Evolutionary conservation across 345 rosid species (phyloP).

Genomic region (Populus nigra): DNA sequence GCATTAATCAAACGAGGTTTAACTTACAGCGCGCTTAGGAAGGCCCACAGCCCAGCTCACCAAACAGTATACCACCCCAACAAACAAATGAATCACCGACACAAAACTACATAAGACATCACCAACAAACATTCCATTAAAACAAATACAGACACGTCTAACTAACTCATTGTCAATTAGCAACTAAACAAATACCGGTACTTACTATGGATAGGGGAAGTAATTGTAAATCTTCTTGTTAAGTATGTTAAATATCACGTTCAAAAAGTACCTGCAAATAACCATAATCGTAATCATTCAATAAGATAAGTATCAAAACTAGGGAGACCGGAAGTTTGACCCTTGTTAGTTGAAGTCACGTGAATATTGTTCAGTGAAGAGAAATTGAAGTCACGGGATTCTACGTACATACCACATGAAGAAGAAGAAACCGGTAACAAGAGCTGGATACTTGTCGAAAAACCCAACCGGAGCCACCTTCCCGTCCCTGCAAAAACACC

Average conservation of each 20-base stretch:
- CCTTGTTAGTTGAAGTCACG: not conserved
- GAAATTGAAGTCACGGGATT: not conserved
- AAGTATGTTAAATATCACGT: conserved; percentile 91
- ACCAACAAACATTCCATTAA: not conserved
- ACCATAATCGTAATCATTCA: too few relatives aligned
- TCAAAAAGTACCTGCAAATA: conserved; percentile 70
- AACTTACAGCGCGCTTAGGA: conserved; percentile 93
- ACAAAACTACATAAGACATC: conserved; percentile 57
- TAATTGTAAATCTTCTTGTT: conserved; percentile 99
- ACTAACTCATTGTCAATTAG: not conserved
- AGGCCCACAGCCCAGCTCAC: conserved; percentile 88
- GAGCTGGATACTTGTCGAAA: conserved; percentile 65
- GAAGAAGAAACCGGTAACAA: conserved; percentile 92
- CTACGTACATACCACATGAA: conserved; percentile 75
- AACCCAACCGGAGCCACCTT: conserved; percentile 61
- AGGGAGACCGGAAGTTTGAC: conserved; percentile 10
- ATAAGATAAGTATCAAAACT: too few relatives aligned
- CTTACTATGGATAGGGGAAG: conserved; percentile 97
- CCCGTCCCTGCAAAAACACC: conserved; percentile 45
- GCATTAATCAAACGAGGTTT: not conserved
- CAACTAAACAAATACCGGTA: not conserved
- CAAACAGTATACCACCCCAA: conserved; percentile 91
- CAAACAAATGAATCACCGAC: conserved; percentile 85
- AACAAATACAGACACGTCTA: not conserved
- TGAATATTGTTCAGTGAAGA: not conserved